A percentile compares a stretch with the other conserved stretches of the same genome.
Evolutionary conservation across 139 green algal species (phyloP).

Genomic region (Gonium pectorale): DNA sequence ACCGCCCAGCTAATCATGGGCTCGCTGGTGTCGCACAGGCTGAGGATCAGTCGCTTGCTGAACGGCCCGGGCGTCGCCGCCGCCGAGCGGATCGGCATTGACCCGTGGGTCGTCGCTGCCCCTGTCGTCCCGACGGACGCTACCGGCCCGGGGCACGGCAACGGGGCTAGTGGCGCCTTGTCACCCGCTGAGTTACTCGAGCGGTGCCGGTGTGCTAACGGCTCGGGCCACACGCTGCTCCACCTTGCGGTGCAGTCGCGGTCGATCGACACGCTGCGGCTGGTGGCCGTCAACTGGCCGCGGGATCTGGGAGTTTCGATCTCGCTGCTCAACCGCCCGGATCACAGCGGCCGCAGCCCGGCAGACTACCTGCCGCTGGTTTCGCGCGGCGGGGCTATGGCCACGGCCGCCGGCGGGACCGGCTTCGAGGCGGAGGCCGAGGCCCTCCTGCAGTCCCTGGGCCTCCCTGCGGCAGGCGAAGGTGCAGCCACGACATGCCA

Average conservation of each 20-base stretch:
- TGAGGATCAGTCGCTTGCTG: background rate
- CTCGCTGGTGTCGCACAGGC: background rate
- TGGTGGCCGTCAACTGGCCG: constrained; percentile 7
- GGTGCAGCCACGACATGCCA: background rate
- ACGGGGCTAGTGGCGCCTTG: background rate
- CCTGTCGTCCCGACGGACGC: too few species aligned
- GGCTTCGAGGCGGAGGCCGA: background rate
- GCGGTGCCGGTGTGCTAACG: background rate
- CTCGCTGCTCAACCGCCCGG: background rate
- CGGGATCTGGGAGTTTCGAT: background rate
- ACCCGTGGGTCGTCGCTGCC: too few species aligned
- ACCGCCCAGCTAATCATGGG: background rate
- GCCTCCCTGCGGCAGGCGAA: background rate
- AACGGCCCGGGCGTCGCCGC: background rate
- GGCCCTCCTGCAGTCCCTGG: background rate
- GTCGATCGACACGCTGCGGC: background rate
- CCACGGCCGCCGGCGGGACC: background rate
- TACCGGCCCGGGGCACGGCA: background rate
- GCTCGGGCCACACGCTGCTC: constrained; percentile 6
- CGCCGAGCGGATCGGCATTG: too few species aligned
- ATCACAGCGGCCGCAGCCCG: background rate
- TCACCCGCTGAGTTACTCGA: background rate
- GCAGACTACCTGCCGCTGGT: background rate
- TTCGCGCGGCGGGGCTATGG: too few species aligned
- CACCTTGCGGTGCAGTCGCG: constrained; percentile 11